Evolutionary conservation across 2,329 filamentous ascomycete genomes (phyloP).

Genomic region (Bipolaris zeicola): DNA sequence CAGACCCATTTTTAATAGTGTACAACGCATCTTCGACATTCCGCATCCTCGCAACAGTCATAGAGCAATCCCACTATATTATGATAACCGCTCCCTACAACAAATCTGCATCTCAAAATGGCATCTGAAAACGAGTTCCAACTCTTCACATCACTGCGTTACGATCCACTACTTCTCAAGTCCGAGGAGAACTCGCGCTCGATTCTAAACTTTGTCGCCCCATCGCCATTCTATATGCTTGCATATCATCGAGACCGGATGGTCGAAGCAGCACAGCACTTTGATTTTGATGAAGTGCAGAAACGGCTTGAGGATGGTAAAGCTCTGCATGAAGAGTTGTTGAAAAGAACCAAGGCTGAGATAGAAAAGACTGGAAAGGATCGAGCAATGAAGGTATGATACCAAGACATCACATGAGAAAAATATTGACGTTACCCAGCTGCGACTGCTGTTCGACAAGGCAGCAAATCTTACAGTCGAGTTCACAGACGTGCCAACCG

Average conservation of each 20-base stretch:
- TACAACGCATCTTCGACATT: background rate
- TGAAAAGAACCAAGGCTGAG: constrained; percentile 40
- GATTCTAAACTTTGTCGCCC: constrained; percentile 54
- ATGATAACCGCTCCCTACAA: background rate
- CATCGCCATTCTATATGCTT: constrained; percentile 78
- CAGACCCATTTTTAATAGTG: background rate
- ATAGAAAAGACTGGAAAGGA: constrained; percentile 27
- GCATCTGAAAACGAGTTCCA: constrained; percentile 36
- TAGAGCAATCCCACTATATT: background rate
- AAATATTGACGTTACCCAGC: constrained; percentile 31
- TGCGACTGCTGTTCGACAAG: constrained; percentile 62
- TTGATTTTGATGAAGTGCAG: constrained; percentile 52
- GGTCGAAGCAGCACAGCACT: constrained; percentile 61
- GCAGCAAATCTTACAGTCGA: constrained; percentile 47
- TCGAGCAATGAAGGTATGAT: constrained; percentile 36
- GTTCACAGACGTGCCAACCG: constrained; percentile 45
- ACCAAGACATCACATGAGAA: rapidly evolving
- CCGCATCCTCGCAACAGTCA: background rate
- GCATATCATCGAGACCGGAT: constrained; percentile 79
- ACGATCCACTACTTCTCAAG: constrained; percentile 45
- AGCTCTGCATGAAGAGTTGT: constrained; percentile 40
- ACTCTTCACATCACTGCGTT: constrained; percentile 49
- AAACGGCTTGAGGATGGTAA: constrained; percentile 43
- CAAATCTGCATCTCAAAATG: constrained; percentile 15
- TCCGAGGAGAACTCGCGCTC: constrained; percentile 53